Conservation (phyloP, 2,329 filamentous ascomycete species). For the Lachnellula suecica region DNA sequence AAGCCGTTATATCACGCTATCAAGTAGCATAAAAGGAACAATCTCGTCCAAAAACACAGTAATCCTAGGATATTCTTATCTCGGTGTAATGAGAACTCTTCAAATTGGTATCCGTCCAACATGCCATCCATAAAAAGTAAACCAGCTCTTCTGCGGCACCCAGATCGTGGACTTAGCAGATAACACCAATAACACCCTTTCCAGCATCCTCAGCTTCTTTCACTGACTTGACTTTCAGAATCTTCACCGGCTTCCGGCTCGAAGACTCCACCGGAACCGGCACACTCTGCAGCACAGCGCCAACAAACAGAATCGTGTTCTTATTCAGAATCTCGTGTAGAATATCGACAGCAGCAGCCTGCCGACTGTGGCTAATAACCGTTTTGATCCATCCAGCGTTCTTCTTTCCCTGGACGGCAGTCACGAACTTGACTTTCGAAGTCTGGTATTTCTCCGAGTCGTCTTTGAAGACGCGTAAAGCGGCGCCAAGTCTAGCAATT, state of each 20-base stretch:
- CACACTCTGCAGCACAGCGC: not conserved
- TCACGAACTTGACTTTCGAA: constrained; percentile 1
- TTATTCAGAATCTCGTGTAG: constrained; percentile 2
- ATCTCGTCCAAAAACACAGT: too few species aligned
- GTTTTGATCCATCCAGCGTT: constrained; percentile 1
- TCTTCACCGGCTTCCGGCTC: not conserved
- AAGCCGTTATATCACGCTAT: too few species aligned
- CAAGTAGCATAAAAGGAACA: too few species aligned
- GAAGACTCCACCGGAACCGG: not conserved
- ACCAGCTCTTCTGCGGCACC: too few species aligned
- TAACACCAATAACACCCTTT: constrained; percentile 1
- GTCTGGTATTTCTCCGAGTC: not conserved
- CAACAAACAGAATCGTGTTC: constrained; percentile 1
- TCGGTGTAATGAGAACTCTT: too few species aligned
- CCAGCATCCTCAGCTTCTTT: constrained; percentile 1
- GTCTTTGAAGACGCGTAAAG: not conserved
- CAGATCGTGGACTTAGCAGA: not conserved
- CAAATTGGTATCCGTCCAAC: too few species aligned
- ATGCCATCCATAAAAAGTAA: not conserved
- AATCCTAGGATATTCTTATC: too few species aligned
- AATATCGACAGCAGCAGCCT: constrained; percentile 1
- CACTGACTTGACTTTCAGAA: not conserved
- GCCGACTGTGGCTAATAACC: not conserved
- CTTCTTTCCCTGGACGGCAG: not conserved
- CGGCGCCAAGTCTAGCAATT: not conserved